A percentile compares a stretch with the other conserved stretches of the same genome.
These are phyloP conservation scores for Gynandropsis gynandra DNA, from an alignment of 345 rosid genomes.

Conservation along the genomic window DNA sequence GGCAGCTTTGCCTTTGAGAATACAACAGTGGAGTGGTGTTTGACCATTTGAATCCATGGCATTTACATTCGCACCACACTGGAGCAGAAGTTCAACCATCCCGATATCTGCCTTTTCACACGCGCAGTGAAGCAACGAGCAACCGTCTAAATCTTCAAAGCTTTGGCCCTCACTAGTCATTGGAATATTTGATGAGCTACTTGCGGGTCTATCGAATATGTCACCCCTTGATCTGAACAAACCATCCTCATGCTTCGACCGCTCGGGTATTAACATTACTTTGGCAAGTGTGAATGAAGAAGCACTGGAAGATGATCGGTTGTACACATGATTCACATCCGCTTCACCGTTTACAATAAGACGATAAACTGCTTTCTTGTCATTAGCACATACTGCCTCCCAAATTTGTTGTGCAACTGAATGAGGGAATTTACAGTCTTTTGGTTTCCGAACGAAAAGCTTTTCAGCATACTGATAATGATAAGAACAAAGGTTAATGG, in stretches of 20 bases:
- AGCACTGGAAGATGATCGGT: slow-evolving; percentile 52
- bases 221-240: slow-evolving; percentile 50
- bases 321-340: slow-evolving; percentile 59
- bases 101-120: slow-evolving; percentile 94
- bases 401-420: slow-evolving; percentile 62
- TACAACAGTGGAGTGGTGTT: slow-evolving; percentile 72
- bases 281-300: slow-evolving; percentile 84
- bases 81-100: slow-evolving; percentile 92
- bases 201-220: slow-evolving; percentile 58
- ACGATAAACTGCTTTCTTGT: slow-evolving; percentile 84
- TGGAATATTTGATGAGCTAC: slow-evolving; percentile 46
- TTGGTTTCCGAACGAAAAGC: slow-evolving; percentile 70
- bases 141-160: slow-evolving; percentile 57
- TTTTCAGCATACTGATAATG: slow-evolving; percentile 81
- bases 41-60: slow-evolving; percentile 72
- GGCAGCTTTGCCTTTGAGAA: slow-evolving; percentile 48
- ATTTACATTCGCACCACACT: slow-evolving; percentile 84
- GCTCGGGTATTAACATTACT: slow-evolving; percentile 76
- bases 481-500: slow-evolving; percentile 2
- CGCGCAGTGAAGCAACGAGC: slow-evolving; percentile 88
- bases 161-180: slow-evolving; percentile 40
- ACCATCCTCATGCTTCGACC: slow-evolving; percentile 42
- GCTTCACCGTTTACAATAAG: slow-evolving; percentile 68
- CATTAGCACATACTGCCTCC: slow-evolving; percentile 86
- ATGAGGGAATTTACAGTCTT: slow-evolving; percentile 45